Evolutionary conservation across 2,329 filamentous ascomycete genomes (phyloP).

Genomic region (Zymoseptoria ardabiliae): DNA sequence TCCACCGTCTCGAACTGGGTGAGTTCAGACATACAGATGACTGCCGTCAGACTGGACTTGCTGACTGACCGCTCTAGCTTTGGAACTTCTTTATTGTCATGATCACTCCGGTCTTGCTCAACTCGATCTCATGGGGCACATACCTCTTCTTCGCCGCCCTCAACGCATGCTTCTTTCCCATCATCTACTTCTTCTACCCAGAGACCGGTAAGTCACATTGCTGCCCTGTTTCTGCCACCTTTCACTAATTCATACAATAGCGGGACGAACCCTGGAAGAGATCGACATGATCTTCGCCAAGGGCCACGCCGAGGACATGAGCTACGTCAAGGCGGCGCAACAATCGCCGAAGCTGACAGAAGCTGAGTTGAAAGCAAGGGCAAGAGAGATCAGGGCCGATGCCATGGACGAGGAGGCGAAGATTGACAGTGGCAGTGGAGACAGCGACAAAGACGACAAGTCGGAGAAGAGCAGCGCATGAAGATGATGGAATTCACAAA

Average conservation of each 20-base stretch:
- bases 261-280: constrained; percentile 21
- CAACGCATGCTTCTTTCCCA: constrained; percentile 40
- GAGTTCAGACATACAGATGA: background rate
- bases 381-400: constrained; percentile 28
- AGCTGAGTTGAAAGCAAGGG: constrained; percentile 28
- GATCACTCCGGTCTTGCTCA: constrained; percentile 41
- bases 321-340: constrained; percentile 32
- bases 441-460: background rate
- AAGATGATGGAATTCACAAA: background rate
- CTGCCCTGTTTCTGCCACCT: background rate
- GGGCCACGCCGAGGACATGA: constrained; percentile 23
- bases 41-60: background rate
- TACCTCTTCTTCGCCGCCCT: constrained; percentile 44
- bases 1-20: constrained; percentile 44
- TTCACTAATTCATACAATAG: background rate
- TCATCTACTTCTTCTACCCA: constrained; percentile 54
- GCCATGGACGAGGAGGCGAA: constrained; percentile 25
- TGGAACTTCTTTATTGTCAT: constrained; percentile 41
- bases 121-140: constrained; percentile 42
- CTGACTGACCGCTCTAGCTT: constrained; percentile 31
- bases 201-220: background rate
- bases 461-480: background rate
- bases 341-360: constrained; percentile 31
- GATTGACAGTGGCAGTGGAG: background rate
- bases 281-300: constrained; percentile 23